Evolutionary conservation across 306 rosid genomes (phyloP).

Genomic region (Hippophae gyantsensis): DNA sequence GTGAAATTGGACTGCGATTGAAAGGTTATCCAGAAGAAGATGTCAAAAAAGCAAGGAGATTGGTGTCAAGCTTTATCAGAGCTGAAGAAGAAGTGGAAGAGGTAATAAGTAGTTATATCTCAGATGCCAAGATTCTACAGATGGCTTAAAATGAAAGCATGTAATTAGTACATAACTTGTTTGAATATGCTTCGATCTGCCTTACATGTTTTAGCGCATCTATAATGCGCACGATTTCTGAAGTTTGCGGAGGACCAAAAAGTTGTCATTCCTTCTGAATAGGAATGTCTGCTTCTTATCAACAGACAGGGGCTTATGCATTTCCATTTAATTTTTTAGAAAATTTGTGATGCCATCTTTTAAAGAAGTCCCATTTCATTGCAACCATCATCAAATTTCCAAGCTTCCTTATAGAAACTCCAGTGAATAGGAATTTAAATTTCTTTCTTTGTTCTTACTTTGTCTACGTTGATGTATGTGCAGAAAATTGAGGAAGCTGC

Average conservation of each 20-base stretch:
- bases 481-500: slow-evolving; percentile 95
- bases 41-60: slow-evolving; percentile 52
- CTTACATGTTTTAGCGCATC: no score
- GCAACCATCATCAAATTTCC: not conserved
- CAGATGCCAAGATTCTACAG: not conserved
- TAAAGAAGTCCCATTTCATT: not conserved
- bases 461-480: slow-evolving; percentile 13
- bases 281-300: no score
- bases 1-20: slow-evolving; percentile 70
- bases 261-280: no score
- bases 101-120: slow-evolving; percentile 27
- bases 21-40: slow-evolving; percentile 85
- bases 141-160: not conserved
- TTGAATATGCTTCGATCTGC: no score
- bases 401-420: not conserved
- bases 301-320: not conserved
- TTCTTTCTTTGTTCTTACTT: not conserved
- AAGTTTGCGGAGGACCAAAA: no score
- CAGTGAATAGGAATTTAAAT: no score
- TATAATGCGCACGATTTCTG: no score
- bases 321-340: not conserved
- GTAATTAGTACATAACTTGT: not conserved
- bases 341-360: not conserved
- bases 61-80: slow-evolving; percentile 67
- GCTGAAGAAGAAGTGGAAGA: slow-evolving; percentile 92